phyloP scores from a whole-genome alignment of 306 rosid genomes.

The Astragalus membranaceus region DNA sequence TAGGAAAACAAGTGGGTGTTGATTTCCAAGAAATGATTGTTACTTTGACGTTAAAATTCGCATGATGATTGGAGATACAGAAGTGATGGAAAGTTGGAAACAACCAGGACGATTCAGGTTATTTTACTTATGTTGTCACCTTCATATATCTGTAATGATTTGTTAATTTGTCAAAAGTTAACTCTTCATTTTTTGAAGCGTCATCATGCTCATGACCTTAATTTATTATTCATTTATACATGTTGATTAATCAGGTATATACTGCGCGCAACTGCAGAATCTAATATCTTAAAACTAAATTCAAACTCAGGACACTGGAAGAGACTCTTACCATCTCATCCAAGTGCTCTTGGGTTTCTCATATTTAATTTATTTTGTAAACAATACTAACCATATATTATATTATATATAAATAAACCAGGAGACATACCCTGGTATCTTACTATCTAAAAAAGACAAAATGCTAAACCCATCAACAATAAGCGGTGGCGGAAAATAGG shows the following conservation, averaged over 20 bases:
- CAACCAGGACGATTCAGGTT: not conserved
- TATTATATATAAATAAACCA: too few relatives aligned
- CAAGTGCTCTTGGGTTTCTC: too few relatives aligned
- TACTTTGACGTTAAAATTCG: not conserved
- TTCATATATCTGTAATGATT: not conserved
- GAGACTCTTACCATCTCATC: too few relatives aligned
- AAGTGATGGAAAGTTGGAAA: too few relatives aligned
- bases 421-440: not conserved
- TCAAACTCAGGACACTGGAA: too few relatives aligned
- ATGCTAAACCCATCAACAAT: not conserved
- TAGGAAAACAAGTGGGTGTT: not conserved
- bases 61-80: not conserved
- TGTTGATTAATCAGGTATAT: too few relatives aligned
- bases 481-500: not conserved
- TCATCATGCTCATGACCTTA: not conserved
- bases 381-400: too few relatives aligned
- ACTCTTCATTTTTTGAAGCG: not conserved
- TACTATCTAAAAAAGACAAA: conserved; percentile 7
- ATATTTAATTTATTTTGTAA: too few relatives aligned
- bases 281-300: too few relatives aligned
- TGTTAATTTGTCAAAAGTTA: not conserved
- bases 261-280: too few relatives aligned
- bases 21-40: not conserved
- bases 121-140: not conserved
- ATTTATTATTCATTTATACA: not conserved